Conservation (phyloP, 2,329 filamentous ascomycete species). For the Penicillium brevicompactum region DNA sequence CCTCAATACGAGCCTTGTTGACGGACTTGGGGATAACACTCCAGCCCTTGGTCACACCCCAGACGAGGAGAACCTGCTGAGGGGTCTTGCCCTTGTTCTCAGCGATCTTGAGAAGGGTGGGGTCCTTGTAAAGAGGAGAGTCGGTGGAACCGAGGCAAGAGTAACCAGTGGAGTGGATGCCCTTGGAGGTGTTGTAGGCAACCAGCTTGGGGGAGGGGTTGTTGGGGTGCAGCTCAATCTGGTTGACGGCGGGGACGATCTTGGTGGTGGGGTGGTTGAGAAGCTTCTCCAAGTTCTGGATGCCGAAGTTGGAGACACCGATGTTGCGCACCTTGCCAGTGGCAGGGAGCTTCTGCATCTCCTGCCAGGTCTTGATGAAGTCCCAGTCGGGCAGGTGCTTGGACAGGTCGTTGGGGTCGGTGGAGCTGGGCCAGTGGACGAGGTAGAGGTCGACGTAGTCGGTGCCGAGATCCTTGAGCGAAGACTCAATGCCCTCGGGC, state of each 20-base stretch:
- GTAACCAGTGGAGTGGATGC: slow-evolving; percentile 59
- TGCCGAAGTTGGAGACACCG: slow-evolving; percentile 84
- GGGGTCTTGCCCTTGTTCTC: slow-evolving; percentile 59
- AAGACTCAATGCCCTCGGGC: slow-evolving; percentile 62
- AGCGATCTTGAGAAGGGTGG: slow-evolving; percentile 53
- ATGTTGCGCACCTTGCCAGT: slow-evolving; percentile 73
- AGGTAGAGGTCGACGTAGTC: slow-evolving; percentile 75
- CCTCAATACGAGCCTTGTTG: slow-evolving; percentile 70
- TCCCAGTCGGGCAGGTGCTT: slow-evolving; percentile 78
- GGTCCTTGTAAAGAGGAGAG: slow-evolving; percentile 57
- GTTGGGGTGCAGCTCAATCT: slow-evolving; percentile 63
- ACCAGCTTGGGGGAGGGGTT: slow-evolving; percentile 66
- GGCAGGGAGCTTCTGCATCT: slow-evolving; percentile 48
- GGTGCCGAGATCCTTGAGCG: slow-evolving; percentile 64
- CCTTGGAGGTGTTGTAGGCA: slow-evolving; percentile 54
- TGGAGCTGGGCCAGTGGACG: slow-evolving; percentile 67
- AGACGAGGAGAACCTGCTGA: slow-evolving; percentile 62
- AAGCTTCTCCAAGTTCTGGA: slow-evolving; percentile 76
- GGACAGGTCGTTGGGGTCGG: slow-evolving; percentile 50
- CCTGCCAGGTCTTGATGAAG: slow-evolving; percentile 73
- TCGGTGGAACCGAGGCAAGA: slow-evolving; percentile 59
- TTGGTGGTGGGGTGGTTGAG: slow-evolving; percentile 64
- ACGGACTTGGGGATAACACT: slow-evolving; percentile 86
- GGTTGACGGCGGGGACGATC: slow-evolving; percentile 55
- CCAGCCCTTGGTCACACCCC: slow-evolving; percentile 79